phyloP scores from a whole-genome alignment of 345 rosid genomes.

The Lagerstroemia speciosa region DNA sequence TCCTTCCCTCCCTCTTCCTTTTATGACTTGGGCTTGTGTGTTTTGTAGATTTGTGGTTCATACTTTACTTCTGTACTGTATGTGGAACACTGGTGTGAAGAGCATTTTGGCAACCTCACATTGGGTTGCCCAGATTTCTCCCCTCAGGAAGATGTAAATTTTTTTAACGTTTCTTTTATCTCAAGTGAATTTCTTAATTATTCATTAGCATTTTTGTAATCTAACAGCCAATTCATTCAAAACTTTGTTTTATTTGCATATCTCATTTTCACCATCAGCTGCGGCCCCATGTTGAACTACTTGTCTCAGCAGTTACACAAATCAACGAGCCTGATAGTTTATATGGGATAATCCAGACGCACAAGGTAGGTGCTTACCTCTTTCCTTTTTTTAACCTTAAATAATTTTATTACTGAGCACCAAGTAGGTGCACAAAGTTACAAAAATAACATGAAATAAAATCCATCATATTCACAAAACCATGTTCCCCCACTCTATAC shows the following conservation, averaged over 20 bases:
- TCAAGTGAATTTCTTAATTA: not conserved
- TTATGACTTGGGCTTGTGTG: not conserved
- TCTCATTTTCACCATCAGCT: constrained; percentile 36
- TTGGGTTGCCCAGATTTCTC: constrained; percentile 90
- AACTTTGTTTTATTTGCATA: not conserved
- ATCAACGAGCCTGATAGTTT: constrained; percentile 97
- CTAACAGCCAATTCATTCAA: not conserved
- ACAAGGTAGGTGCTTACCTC: constrained; percentile 54
- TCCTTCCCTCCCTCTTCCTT: constrained; percentile 4
- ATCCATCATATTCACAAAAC: too few relatives aligned
- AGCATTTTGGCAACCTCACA: constrained; percentile 55
- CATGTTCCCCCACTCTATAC: too few relatives aligned
- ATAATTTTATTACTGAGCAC: too few relatives aligned
- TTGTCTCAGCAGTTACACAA: constrained; percentile 74
- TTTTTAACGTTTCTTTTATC: not conserved
- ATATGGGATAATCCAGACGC: constrained; percentile 84
- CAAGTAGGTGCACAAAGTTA: too few relatives aligned
- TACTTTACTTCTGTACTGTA: constrained; percentile 82
- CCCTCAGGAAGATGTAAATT: constrained; percentile 66
- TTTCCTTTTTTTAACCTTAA: too few relatives aligned
- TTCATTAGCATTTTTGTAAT: not conserved
- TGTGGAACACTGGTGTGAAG: constrained; percentile 97
- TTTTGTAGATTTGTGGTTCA: constrained; percentile 62
- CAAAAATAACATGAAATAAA: too few relatives aligned
- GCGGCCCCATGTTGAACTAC: constrained; percentile 70